Conservation (phyloP, 768 basidiomycete genomes). For the Suillus ampliporus region DNA sequence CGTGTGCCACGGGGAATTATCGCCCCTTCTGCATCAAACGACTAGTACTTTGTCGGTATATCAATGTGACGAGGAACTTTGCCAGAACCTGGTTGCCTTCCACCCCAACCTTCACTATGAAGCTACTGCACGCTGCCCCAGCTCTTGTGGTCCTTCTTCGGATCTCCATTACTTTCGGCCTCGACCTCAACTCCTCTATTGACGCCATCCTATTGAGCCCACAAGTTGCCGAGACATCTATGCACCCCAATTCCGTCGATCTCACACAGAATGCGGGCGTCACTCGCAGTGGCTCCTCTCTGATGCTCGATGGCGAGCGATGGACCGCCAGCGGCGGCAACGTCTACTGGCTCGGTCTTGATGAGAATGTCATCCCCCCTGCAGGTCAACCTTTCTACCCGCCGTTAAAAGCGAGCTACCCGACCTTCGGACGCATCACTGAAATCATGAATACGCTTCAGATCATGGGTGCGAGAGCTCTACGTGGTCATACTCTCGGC, state of each 20-base stretch:
- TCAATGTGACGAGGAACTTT: not conserved
- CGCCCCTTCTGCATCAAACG: not conserved
- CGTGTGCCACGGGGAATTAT: not conserved
- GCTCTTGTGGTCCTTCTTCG: conserved; percentile 7
- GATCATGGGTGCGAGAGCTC: conserved; percentile 28
- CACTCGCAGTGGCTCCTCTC: conserved; percentile 10
- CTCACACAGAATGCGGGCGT: conserved; percentile 7
- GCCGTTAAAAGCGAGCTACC: conserved; percentile 15
- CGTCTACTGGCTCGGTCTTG: conserved; percentile 40
- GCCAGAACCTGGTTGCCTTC: not conserved
- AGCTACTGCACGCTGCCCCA: not conserved
- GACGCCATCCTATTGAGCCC: conserved; percentile 3
- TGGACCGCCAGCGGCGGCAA: conserved; percentile 26
- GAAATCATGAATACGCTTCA: conserved; percentile 15
- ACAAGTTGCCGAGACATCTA: conserved; percentile 6
- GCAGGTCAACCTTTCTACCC: conserved; percentile 10
- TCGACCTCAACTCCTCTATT: conserved; percentile 4
- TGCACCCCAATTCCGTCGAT: conserved; percentile 3
- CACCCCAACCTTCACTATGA: conserved; percentile 1
- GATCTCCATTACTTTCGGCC: conserved; percentile 1
- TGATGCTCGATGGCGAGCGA: conserved; percentile 11
- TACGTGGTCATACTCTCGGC: conserved; percentile 37
- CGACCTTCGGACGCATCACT: conserved; percentile 15
- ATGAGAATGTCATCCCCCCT: conserved; percentile 35
- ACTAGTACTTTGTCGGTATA: not conserved